Base-by-base conservation (phyloP, 2,329 filamentous ascomycete genomes). In the Amauroascus niger region DNA sequence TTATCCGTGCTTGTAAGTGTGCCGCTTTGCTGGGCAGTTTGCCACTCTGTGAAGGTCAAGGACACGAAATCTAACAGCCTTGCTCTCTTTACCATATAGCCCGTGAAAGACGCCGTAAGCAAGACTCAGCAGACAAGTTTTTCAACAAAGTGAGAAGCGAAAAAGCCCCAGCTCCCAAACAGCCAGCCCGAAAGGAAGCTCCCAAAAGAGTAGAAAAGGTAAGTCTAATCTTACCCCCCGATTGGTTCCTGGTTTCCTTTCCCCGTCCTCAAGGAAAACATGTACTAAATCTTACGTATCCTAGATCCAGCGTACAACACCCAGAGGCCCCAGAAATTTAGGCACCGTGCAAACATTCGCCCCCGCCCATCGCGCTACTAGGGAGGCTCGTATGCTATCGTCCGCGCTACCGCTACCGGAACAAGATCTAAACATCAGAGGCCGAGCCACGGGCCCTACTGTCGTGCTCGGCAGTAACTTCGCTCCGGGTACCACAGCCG, bases 401-500 rank as follows among this genome's bases (percentile, higher is more conserved):
- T 43, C 52, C n/a, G 35, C 32, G 13, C 26, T 56, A 51, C 51
- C 32, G 13, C 26, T 56, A 51, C 51, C 44, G 13, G 33, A 30
- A 54, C 64, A 45, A 61, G 76, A 35, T 72, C 7, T 83, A 56
- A 78, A 68, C 63, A 82, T 84, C 55, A 74, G 75, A 63, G 81
- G 81, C 47, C 65, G 68, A 18, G 71, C 73, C 11, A 68, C 69
- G 9, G 77, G 77, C 1, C 79, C 79, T 2, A 80, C 76, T 62
- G 72, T 78, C 5, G 77, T 84, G 6, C 66, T 80, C 49, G 81
- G 79, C 6, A 76, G 75, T 63, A 84, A 84, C 66, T 84, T 84
- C 63, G 80, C 80, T 13, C 77, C 77, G n/a, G 81, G 81, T 14
- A 84, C 81, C 0, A 83, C 80, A 1, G 80, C 80, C 14, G 79